phyloP scores from a whole-genome alignment of 495 filamentous ascomycete species.

The Trichoderma orchidacearum region DNA sequence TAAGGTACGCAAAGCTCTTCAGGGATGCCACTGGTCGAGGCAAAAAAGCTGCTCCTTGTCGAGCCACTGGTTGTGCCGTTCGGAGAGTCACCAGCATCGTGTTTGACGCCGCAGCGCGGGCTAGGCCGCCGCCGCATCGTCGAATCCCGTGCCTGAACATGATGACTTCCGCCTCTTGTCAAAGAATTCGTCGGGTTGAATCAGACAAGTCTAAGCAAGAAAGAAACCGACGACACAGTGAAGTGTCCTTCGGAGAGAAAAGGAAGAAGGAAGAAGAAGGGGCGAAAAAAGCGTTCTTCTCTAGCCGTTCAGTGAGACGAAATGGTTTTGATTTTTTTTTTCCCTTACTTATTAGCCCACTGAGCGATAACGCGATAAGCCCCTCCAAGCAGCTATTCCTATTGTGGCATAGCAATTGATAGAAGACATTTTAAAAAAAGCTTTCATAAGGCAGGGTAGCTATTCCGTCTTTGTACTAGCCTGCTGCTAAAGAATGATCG shows the following conservation, averaged over 20 bases:
- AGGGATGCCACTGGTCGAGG: neutral
- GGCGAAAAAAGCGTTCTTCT: neutral
- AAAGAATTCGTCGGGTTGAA: neutral
- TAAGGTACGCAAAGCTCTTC: neutral
- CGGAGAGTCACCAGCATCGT: neutral
- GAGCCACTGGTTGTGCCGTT: neutral
- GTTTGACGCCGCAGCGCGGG: neutral
- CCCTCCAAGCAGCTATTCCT: neutral
- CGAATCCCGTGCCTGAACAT: neutral
- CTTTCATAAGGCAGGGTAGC: neutral
- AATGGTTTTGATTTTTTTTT: neutral
- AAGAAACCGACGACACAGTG: neutral
- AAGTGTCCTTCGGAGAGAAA: neutral
- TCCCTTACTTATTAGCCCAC: neutral
- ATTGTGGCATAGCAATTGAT: neutral
- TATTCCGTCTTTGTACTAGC: neutral
- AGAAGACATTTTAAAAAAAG: too few species aligned
- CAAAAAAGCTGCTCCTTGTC: neutral
- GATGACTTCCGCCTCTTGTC: neutral
- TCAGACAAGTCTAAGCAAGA: neutral
- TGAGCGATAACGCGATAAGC: neutral
- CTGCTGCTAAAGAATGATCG: too few species aligned
- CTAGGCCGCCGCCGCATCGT: slow-evolving; percentile 1
- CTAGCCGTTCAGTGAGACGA: neutral
- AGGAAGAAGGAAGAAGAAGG: neutral